Evolutionary conservation across 2,329 filamentous ascomycete genomes (phyloP).

Genomic region (Helotiales sp.): DNA sequence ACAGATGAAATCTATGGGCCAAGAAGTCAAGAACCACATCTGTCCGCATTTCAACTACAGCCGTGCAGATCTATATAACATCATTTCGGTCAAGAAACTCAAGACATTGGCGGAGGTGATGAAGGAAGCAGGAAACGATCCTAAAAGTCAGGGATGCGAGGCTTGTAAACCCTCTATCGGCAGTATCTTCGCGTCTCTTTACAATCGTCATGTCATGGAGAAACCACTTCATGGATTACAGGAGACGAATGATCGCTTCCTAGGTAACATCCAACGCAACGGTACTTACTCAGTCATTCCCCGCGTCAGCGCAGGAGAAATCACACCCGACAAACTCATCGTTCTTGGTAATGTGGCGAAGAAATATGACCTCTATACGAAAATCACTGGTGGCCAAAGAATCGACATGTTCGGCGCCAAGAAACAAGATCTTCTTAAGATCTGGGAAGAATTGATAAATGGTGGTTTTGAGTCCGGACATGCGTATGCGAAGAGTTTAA

Average conservation of each 20-base stretch:
- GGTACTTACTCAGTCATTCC: slow-evolving; percentile 89
- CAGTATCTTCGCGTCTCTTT: slow-evolving; percentile 78
- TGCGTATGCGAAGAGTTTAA: slow-evolving; percentile 84
- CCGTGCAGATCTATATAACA: slow-evolving; percentile 86
- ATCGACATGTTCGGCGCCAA: slow-evolving; percentile 92
- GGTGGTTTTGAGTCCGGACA: slow-evolving; percentile 90
- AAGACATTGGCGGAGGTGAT: slow-evolving; percentile 75
- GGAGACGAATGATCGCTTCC: slow-evolving; percentile 86
- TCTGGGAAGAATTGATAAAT: slow-evolving; percentile 78
- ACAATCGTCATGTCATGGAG: slow-evolving; percentile 81
- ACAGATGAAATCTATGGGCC: slow-evolving; percentile 80
- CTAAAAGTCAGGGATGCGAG: slow-evolving; percentile 77
- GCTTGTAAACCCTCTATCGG: slow-evolving; percentile 81
- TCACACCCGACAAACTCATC: slow-evolving; percentile 82
- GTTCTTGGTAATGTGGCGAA: slow-evolving; percentile 81
- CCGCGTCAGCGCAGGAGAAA: slow-evolving; percentile 80
- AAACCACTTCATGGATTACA: slow-evolving; percentile 71
- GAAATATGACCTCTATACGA: slow-evolving; percentile 82
- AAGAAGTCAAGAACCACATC: slow-evolving; percentile 83
- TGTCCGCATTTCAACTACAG: slow-evolving; percentile 84
- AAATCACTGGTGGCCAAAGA: slow-evolving; percentile 88
- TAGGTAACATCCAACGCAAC: slow-evolving; percentile 89
- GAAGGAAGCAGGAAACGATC: slow-evolving; percentile 71
- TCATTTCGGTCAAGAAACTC: slow-evolving; percentile 78
- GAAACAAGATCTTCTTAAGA: slow-evolving; percentile 80